Evolutionary conservation across 208 protist genomes (phyloP), one percentile per base, ranked within the genome.

Genomic region (Leishmania braziliensis): DNA sequence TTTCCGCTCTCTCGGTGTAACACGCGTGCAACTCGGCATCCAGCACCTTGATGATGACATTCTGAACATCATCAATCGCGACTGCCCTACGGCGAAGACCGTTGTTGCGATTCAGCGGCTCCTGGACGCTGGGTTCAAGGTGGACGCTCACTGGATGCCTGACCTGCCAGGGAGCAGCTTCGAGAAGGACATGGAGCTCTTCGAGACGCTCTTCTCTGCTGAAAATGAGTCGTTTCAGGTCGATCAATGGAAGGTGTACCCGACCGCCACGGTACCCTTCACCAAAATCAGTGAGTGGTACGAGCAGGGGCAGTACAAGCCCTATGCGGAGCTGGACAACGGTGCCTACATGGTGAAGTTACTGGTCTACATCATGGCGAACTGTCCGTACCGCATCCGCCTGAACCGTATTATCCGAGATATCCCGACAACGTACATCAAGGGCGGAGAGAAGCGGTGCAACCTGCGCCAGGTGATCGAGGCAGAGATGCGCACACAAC

Each of bases 121-220:
- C 46, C 99, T 99, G 46, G 98, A 99, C 83, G 90, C 96, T 16
- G 99, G 99, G 23, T 99, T 99, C 89, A 99, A 99, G 89, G 97
- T 99, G 10, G 98, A 99, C 68, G 96, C 98, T 0, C 99, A 99
- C 86, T 99, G 99, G 97, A 99, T 99, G 99, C 99, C 99, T 1
- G 99, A 99, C 92, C 89, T 99, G 33, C 99, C 99, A 9, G 98
- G 98, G 77, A 98, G 98, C 81, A 98, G 92, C 72, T 95, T 98
- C 75, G 96, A 98, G 73, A 92, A 99, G 77, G 99, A 99, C 87
- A 85, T 98, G 36, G 93, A 97, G 78, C 94, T 98, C 78, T 99
- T 99, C 81, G 82, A 97, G 75, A 91, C 84, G 2, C 91, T 98
- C 56, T 91, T 96, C 75, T 95, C 92, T 2, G 3, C 33, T 10